Evolutionary conservation across 345 rosid genomes (phyloP), one percentile per base, ranked within the genome.

Genomic region (Adansonia digitata): DNA sequence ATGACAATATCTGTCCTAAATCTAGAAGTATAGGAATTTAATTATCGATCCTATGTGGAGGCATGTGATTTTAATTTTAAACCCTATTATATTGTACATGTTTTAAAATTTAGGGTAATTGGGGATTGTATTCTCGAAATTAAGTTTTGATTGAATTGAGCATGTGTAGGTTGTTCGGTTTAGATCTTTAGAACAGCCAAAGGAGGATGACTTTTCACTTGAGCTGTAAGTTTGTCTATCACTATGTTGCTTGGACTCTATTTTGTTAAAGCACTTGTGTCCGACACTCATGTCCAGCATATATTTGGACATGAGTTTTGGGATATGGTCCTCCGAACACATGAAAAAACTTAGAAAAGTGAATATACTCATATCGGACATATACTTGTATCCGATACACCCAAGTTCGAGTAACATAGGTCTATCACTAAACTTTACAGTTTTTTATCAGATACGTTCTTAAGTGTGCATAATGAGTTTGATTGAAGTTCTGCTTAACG

Each of bases 201-300:
- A 90, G 80, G 94, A 88, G 72, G 91, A 90, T 78, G 91, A 86
- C 69, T 90, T 90, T 71, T 83, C 77, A 22, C 85, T 90, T 59
- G 94, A 90, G 75, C 79, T 90, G 94, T 90, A 80, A 90, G 92
- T 80, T 75, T 24, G 46, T 79, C 68, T n/a, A n/a, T n/a, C n/a
- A n/a, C n/a, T n/a, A n/a, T n/a, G n/a, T n/a, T n/a, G n/a, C n/a
- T n/a, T n/a, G n/a, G n/a, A n/a, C n/a, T n/a, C n/a, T n/a, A n/a
- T n/a, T n/a, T n/a, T n/a, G n/a, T n/a, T n/a, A n/a, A n/a, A n/a
- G n/a, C n/a, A n/a, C n/a, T n/a, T n/a, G n/a, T n/a, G n/a, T n/a
- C n/a, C n/a, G n/a, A n/a, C n/a, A n/a, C n/a, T n/a, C n/a, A n/a
- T n/a, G n/a, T n/a, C n/a, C n/a, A n/a, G n/a, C n/a, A n/a, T n/a